These are phyloP conservation scores for Coniosporium tulheliwenetii DNA, from an alignment of 2,329 filamentous ascomycete genomes.

Conservation along the genomic window DNA sequence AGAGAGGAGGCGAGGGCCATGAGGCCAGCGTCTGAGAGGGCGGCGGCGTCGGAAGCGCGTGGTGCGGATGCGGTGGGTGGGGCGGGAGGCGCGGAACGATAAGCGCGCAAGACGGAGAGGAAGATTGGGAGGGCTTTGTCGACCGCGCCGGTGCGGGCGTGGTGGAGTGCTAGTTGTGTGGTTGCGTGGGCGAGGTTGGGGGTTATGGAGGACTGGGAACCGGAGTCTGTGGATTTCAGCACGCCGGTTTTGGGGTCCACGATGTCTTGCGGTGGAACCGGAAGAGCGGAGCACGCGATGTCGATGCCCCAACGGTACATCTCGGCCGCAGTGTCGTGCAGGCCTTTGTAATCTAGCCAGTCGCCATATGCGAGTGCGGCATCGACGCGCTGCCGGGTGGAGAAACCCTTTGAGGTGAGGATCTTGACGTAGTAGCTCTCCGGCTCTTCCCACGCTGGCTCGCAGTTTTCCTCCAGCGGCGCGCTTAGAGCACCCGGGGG, in stretches of 20 bases:
- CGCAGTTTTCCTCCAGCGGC: conserved; percentile 62
- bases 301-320: conserved; percentile 65
- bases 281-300: conserved; percentile 47
- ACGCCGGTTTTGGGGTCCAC: conserved; percentile 45
- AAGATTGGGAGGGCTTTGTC: conserved; percentile 65
- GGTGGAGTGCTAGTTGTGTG: conserved; percentile 65
- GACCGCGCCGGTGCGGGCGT: conserved; percentile 53
- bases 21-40: conserved; percentile 2
- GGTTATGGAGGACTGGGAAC: conserved; percentile 37
- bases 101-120: conserved; percentile 66
- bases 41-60: conserved; percentile 9
- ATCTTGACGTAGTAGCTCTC: conserved; percentile 71
- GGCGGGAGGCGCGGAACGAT: conserved; percentile 40
- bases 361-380: conserved; percentile 72
- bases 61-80: conserved; percentile 10
- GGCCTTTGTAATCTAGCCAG: conserved; percentile 66
- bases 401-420: conserved; percentile 66
- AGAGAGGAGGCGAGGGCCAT: conserved; percentile 9
- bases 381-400: conserved; percentile 60
- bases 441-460: conserved; percentile 50
- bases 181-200: conserved; percentile 60
- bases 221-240: conserved; percentile 21
- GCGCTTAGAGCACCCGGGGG: conserved; percentile 46
- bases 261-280: conserved; percentile 18
- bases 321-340: conserved; percentile 48